Evolutionary conservation across 1,284 basidiomycete species (phyloP).

Genomic region (Papiliotrema nemorosa): DNA sequence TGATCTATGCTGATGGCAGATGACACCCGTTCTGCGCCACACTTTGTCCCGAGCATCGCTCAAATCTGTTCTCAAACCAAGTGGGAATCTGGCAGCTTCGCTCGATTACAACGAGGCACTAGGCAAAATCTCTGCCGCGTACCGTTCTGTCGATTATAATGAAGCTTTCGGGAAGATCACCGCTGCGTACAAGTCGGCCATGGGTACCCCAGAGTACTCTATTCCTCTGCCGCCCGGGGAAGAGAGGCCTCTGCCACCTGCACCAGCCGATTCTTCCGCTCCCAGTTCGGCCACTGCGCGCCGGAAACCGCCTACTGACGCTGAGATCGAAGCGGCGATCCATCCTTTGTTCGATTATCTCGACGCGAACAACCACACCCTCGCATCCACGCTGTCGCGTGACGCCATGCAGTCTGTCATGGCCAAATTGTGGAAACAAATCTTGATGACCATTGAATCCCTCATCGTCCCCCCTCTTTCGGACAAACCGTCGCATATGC

Average conservation of each 20-base stretch:
- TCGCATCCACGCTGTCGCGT: constrained; percentile 82
- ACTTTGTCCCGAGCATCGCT: constrained; percentile 76
- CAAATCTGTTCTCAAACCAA: constrained; percentile 67
- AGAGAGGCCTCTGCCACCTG: constrained; percentile 27
- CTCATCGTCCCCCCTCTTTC: constrained; percentile 88
- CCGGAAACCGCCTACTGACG: constrained; percentile 73
- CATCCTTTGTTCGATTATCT: constrained; percentile 93
- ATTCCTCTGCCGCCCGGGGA: constrained; percentile 70
- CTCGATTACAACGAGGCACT: constrained; percentile 68
- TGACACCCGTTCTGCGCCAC: constrained; percentile 89
- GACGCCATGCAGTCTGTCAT: constrained; percentile 90
- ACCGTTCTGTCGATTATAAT: constrained; percentile 78
- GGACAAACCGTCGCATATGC: constrained; percentile 84
- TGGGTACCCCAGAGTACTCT: constrained; percentile 60
- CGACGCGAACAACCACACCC: constrained; percentile 85
- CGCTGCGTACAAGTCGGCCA: constrained; percentile 66
- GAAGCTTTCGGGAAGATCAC: constrained; percentile 62
- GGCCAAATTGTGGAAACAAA: constrained; percentile 94
- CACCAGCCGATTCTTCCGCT: constrained; percentile 46
- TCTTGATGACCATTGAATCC: constrained; percentile 79
- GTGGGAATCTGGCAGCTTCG: constrained; percentile 52
- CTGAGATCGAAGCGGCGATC: constrained; percentile 93
- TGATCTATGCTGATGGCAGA: constrained; percentile 54
- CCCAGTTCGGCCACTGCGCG: constrained; percentile 26
- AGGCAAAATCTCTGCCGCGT: constrained; percentile 70